A percentile compares a stretch with the other conserved stretches of the same genome.
These are phyloP conservation scores for Cercophora scortea DNA, from an alignment of 495 filamentous ascomycete species.

Conservation along the genomic window DNA sequence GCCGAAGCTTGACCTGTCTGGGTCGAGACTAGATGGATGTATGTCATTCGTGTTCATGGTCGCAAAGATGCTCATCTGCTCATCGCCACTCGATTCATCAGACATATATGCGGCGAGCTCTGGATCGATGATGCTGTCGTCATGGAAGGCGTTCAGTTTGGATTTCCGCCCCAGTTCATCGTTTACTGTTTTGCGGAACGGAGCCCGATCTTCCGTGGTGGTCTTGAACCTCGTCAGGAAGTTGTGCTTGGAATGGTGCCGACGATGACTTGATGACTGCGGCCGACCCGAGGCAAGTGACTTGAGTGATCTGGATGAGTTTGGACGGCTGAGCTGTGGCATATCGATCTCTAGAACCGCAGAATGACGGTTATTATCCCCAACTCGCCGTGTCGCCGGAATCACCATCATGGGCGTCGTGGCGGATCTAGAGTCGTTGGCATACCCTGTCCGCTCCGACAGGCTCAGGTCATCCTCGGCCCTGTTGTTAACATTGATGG, in stretches of 20 bases:
- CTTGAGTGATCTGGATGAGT: constrained; percentile 89
- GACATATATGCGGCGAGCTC: constrained; percentile 93
- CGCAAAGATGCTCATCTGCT: constrained; percentile 79
- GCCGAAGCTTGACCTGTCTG: constrained; percentile 40
- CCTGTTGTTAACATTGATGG: constrained; percentile 17
- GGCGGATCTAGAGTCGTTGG: constrained; percentile 34
- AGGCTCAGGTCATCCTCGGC: constrained; percentile 31
- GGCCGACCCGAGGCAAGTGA: constrained; percentile 57
- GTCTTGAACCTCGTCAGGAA: constrained; percentile 52
- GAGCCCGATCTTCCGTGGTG: constrained; percentile 60
- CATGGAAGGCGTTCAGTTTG: constrained; percentile 85
- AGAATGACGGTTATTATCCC: constrained; percentile 74
- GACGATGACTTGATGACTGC: constrained; percentile 70
- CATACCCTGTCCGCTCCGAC: constrained; percentile 34
- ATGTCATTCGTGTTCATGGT: constrained; percentile 48
- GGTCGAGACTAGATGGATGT: constrained; percentile 36
- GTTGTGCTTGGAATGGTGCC: constrained; percentile 83
- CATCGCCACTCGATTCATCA: constrained; percentile 86
- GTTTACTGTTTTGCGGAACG: constrained; percentile 73
- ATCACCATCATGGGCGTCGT: constrained; percentile 73
- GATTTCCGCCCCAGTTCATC: constrained; percentile 52
- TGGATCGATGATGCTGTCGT: constrained; percentile 96
- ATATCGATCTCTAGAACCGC: constrained; percentile 80
- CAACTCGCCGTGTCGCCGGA: constrained; percentile 74
- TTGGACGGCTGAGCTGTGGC: constrained; percentile 64